These are phyloP conservation scores for Fusarium duplospermum DNA, from an alignment of 2,329 filamentous ascomycete species.

Conservation along the genomic window DNA sequence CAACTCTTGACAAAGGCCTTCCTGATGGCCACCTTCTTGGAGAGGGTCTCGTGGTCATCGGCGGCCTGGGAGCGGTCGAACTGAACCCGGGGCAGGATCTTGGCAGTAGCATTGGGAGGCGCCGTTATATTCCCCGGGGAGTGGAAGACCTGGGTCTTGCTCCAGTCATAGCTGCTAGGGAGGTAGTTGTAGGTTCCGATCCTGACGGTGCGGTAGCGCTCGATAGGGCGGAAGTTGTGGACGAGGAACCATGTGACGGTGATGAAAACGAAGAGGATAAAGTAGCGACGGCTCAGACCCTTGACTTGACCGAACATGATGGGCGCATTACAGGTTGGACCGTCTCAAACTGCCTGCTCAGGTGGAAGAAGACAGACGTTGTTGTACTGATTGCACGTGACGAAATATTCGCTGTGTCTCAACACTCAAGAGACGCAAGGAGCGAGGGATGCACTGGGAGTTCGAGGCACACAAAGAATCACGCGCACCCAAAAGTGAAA, in stretches of 20 bases:
- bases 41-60: slow-evolving; percentile 50
- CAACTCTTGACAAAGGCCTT: slow-evolving; percentile 58
- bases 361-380: neutral
- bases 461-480: neutral
- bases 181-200: slow-evolving; percentile 46
- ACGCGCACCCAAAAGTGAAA: neutral
- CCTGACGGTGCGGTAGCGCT: slow-evolving; percentile 31
- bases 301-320: slow-evolving; percentile 46
- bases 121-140: slow-evolving; percentile 47
- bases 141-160: slow-evolving; percentile 47
- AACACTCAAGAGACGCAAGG: neutral
- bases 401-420: neutral
- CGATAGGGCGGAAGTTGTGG: slow-evolving; percentile 38
- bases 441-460: neutral
- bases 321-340: slow-evolving; percentile 27
- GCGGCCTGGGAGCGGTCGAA: slow-evolving; percentile 52
- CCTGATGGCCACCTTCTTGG: slow-evolving; percentile 53
- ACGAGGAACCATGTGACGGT: slow-evolving; percentile 44
- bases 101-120: slow-evolving; percentile 51
- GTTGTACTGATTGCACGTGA: slow-evolving; percentile 13
- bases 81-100: slow-evolving; percentile 58
- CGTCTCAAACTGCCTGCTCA: neutral
- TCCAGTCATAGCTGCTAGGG: slow-evolving; percentile 55
- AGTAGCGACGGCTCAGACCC: slow-evolving; percentile 50
- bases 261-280: slow-evolving; percentile 46